phyloP scores from a whole-genome alignment of 2,329 filamentous ascomycete species.

The Talaromyces amestolkiae region DNA sequence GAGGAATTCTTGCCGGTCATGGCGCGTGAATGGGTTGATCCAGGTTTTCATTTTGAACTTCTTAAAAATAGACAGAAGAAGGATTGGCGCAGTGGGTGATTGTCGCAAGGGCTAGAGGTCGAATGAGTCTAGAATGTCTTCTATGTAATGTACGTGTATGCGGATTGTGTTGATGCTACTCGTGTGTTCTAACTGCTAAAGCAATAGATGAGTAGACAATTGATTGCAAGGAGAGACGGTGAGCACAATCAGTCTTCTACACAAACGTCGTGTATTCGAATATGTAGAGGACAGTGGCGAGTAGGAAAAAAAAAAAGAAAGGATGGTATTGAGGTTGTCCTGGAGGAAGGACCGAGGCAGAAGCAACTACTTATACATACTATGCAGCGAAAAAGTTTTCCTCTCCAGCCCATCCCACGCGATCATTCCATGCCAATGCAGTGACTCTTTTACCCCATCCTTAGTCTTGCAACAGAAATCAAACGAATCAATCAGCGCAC shows the following conservation, averaged over 20 bases:
- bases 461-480: no score
- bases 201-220: background rate
- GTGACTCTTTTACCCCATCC: background rate
- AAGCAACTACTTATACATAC: background rate
- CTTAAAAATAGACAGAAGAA: background rate
- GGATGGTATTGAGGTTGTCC: background rate
- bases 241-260: background rate
- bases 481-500: constrained; percentile 2
- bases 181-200: background rate
- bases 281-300: background rate
- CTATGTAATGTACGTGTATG: constrained; percentile 1
- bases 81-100: constrained; percentile 10
- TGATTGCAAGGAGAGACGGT: background rate
- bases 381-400: background rate
- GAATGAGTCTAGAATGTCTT: background rate
- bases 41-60: constrained; percentile 10
- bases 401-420: background rate
- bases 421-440: background rate
- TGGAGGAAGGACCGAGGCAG: background rate
- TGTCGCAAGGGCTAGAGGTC: background rate
- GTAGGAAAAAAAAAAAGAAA: background rate
- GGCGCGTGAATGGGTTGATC: constrained; percentile 49
- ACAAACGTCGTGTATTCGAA: constrained; percentile 1
- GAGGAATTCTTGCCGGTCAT: constrained; percentile 51
- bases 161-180: constrained; percentile 3